Percentiles rank a stretch among this genome's conserved stretches.
These are phyloP conservation scores for Neocallimastix lanati DNA, from an alignment of 192 early-diverging fungal genomes.

Conservation along the genomic window DNA sequence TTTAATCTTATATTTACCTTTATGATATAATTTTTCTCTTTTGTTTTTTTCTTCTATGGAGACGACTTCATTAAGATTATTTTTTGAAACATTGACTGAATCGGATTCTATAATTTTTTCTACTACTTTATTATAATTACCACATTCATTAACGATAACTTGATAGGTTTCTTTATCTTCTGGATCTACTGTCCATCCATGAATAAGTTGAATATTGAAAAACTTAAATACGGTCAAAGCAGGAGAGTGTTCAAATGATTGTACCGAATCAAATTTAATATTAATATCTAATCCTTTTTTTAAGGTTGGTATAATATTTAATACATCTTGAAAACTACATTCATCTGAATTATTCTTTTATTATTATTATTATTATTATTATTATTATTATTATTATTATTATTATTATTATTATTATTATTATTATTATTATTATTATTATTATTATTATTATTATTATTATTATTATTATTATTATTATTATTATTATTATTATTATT, in stretches of 20 bases:
- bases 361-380: too few species aligned
- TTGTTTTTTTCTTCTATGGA: constrained; percentile 9
- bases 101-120: constrained; percentile 56
- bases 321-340: not conserved
- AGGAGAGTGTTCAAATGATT: constrained; percentile 53
- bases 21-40: not conserved
- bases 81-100: constrained; percentile 5
- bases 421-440: too few species aligned
- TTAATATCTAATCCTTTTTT: constrained; percentile 59
- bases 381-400: too few species aligned
- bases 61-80: not conserved
- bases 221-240: constrained; percentile 52
- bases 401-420: too few species aligned
- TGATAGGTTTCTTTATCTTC: constrained; percentile 32
- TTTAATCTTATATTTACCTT: not conserved
- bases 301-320: not conserved
- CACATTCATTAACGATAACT: constrained; percentile 26
- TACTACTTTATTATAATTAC: constrained; percentile 61
- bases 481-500: too few species aligned
- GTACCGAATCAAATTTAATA: constrained; percentile 54
- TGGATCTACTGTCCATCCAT: constrained; percentile 76
- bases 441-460: too few species aligned
- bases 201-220: constrained; percentile 61
- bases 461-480: too few species aligned
- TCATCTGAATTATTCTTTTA: not conserved